Conservation (phyloP, 2,329 filamentous ascomycete genomes). For the Fusarium drepaniforme region DNA sequence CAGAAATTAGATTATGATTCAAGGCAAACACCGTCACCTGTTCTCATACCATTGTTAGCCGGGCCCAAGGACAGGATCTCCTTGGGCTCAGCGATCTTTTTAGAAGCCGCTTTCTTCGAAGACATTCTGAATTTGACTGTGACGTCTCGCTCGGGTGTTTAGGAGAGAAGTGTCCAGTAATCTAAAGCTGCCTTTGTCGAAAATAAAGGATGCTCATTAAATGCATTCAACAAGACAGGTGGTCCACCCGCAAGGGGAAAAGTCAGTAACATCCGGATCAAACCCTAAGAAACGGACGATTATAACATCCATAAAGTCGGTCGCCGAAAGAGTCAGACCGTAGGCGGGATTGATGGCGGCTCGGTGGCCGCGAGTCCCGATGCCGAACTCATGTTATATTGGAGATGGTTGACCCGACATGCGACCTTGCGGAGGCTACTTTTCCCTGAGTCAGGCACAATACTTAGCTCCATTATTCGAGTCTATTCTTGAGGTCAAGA, state of each 20-base stretch:
- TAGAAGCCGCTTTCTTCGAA: neutral
- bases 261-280: neutral
- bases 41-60: neutral
- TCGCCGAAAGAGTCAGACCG: neutral
- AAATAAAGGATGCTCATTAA: neutral
- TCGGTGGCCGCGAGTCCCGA: neutral
- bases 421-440: neutral
- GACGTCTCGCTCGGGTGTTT: accelerated
- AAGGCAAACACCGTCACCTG: neutral
- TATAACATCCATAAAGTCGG: neutral
- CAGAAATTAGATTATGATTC: neutral
- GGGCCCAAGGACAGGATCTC: neutral
- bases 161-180: neutral
- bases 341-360: neutral
- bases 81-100: neutral
- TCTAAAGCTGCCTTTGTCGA: neutral
- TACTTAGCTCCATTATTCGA: neutral
- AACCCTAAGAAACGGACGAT: neutral
- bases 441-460: neutral
- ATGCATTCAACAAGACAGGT: neutral
- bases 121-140: neutral
- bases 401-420: neutral
- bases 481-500: neutral
- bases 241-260: neutral
- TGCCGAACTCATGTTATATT: neutral